Conservation (phyloP, 495 filamentous ascomycete genomes). For the Talaromyces ruber region DNA sequence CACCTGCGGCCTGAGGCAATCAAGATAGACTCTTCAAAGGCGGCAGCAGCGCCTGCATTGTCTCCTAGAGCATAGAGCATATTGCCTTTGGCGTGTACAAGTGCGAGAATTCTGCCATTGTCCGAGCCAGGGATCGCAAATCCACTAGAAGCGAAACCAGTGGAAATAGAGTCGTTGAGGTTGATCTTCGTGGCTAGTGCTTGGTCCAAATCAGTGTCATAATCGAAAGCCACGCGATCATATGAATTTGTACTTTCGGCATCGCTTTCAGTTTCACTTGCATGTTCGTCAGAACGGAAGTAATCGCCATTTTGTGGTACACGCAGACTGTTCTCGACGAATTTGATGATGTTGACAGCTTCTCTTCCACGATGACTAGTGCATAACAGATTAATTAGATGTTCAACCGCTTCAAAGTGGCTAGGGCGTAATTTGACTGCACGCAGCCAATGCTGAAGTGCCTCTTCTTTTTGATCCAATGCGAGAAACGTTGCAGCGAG, state of each 20-base stretch:
- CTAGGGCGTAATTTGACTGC: slow-evolving; percentile 77
- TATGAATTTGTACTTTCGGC: slow-evolving; percentile 44
- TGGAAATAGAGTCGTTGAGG: slow-evolving; percentile 21
- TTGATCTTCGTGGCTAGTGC: slow-evolving; percentile 15
- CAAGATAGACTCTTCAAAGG: slow-evolving; percentile 91
- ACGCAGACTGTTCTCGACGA: slow-evolving; percentile 70
- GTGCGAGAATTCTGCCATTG: slow-evolving; percentile 85
- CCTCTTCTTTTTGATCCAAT: slow-evolving; percentile 73
- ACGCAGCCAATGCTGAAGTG: slow-evolving; percentile 76
- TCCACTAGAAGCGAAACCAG: slow-evolving; percentile 73
- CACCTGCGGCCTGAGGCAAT: slow-evolving; percentile 71
- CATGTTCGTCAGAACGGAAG: slow-evolving; percentile 42
- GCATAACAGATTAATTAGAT: slow-evolving; percentile 83
- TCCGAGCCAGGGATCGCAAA: slow-evolving; percentile 81
- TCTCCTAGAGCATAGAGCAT: slow-evolving; percentile 93
- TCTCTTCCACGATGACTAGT: slow-evolving; percentile 73
- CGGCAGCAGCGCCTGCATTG: slow-evolving; percentile 71
- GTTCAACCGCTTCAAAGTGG: slow-evolving; percentile 95
- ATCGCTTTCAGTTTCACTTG: slow-evolving; percentile 47
- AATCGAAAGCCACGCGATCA: slow-evolving; percentile 51
- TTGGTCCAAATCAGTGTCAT: slow-evolving; percentile 38
- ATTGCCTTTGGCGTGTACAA: slow-evolving; percentile 95
- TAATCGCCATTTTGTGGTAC: slow-evolving; percentile 39
- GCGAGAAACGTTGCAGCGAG: slow-evolving; percentile 83
- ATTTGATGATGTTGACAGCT: slow-evolving; percentile 82